Evolutionary conservation across 192 early-diverging fungal species (phyloP), one percentile per base, ranked within the genome.

Genomic region (Podila clonocystis): DNA sequence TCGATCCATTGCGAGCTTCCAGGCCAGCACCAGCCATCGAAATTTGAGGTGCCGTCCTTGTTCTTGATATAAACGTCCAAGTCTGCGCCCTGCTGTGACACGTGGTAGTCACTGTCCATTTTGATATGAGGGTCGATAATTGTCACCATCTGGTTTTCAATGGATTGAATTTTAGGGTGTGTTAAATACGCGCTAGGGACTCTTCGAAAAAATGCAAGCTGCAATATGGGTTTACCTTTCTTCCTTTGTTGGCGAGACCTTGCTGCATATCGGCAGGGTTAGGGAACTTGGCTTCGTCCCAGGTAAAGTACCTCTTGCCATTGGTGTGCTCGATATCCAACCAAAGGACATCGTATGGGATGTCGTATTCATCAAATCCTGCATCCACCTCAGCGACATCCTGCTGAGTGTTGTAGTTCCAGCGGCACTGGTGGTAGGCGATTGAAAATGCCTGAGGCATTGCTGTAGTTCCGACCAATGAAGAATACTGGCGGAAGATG

Each of bases 271-370:
- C 87, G 9, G 72, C 80, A 0, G 98, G 95, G 70, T 94, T 87
- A 3, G 97, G 89, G 85, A 99, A 99, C 83, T 99, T 98, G 58
- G 82, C 77, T 7, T 74, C 62, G 82, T 99, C 97, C 97, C 97
- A 99, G 1, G 97, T 99, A 76, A 97, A 97, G 79, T 99, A 99
- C 34, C 91, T 86, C 89, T 99, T 99, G 49, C 93, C 94, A 82
- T 99, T 95, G n/a, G 97, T 99, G 74, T 99, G 96, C 75, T 99
- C 98, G 84, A 99, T 99, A 85, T 99, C 98, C 62, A 99, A 85
- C 98, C 98, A 99, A 38, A 99, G 88, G 2, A 99, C 97, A 86
- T 99, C 98, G 75, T 96, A 96, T 9, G 98, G 97, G 63, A 99
- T 97, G 41, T 93, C 93, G 75, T 95, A 74, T 67, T 91, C 85